Conservation (phyloP, 495 filamentous ascomycete species). For the Podospora appendiculata region DNA sequence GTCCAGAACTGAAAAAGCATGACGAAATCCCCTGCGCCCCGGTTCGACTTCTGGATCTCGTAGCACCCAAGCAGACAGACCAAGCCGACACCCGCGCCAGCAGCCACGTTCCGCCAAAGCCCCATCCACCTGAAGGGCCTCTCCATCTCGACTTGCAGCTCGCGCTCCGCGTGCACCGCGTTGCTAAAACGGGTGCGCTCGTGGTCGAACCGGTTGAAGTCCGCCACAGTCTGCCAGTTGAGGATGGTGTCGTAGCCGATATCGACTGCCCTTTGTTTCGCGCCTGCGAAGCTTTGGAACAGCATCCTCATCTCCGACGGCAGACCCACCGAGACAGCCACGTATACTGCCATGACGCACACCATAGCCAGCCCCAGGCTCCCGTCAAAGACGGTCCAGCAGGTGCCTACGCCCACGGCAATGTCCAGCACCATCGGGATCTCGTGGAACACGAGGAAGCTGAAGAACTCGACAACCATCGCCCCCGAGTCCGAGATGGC, state of each 20-base stretch:
- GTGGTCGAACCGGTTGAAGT: constrained; percentile 2
- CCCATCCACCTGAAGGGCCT: background rate
- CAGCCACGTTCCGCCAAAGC: background rate
- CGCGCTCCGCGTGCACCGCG: background rate
- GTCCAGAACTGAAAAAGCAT: constrained; percentile 5
- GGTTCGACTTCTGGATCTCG: constrained; percentile 1
- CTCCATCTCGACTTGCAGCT: background rate
- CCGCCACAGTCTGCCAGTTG: constrained; percentile 6
- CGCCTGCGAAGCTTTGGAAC: background rate
- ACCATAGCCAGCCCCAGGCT: background rate
- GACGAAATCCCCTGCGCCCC: constrained; percentile 5
- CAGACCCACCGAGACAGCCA: background rate
- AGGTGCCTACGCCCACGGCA: background rate
- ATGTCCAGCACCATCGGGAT: background rate
- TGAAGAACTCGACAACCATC: background rate
- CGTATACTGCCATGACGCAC: background rate
- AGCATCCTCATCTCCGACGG: background rate
- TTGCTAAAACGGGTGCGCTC: background rate
- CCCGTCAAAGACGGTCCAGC: constrained; percentile 1
- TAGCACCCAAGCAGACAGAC: constrained; percentile 3
- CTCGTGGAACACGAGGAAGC: background rate
- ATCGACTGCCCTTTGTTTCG: background rate
- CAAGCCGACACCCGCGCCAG: background rate
- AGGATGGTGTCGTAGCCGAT: constrained; percentile 1
- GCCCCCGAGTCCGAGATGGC: background rate